Base-by-base conservation (phyloP, 2,329 filamentous ascomycete species). In the Aspergillus tanneri region DNA sequence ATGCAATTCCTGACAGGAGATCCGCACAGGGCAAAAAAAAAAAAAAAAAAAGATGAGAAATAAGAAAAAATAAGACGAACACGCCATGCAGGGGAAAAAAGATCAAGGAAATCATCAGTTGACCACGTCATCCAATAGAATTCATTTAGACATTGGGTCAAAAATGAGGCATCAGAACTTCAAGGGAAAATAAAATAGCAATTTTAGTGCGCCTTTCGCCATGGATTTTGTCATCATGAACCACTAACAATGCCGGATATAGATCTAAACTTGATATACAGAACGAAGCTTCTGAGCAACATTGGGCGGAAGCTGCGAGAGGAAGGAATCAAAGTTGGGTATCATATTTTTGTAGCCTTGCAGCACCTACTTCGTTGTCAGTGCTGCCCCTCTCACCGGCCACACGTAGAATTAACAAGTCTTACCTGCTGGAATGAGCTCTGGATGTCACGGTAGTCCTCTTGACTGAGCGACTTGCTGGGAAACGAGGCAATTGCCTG, bases 381-480 rank as follows among this genome's bases (percentile, higher is more conserved):
- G 48, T 39, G n/a, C n/a, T n/a, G n/a, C n/a, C n/a, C n/a, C n/a
- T n/a, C n/a, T n/a, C n/a, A n/a, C n/a, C n/a, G n/a, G n/a, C n/a
- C n/a, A n/a, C n/a, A n/a, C n/a, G n/a, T n/a, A n/a, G n/a, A n/a
- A n/a, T n/a, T n/a, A n/a, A 43, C 3, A 6, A 18, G 16, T 2
- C 82, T 75, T 68, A 92, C 89, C 71, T 86, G 83, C 64, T 88
- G 84, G 70, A 95, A 95, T 30, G 85, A 82, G 45, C 83, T 79
- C 48, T 86, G 81, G 44, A 90, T 75, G 50, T 85, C 83, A 49
- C 59, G 62, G 53, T 69, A 71, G 56, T 82, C 78, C 64, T 84
- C 85, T 54, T 82, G 80, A 55, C 85, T 81, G 24, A 76, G 70
- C 49, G 82, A 82, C 67, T 90, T 75, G 47, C 67, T 70, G 12